Percentiles rank a stretch among this genome's conserved stretches.
Conservation (phyloP, 805 yeast genomes). For the Wickerhamiella bombiphila region DNA sequence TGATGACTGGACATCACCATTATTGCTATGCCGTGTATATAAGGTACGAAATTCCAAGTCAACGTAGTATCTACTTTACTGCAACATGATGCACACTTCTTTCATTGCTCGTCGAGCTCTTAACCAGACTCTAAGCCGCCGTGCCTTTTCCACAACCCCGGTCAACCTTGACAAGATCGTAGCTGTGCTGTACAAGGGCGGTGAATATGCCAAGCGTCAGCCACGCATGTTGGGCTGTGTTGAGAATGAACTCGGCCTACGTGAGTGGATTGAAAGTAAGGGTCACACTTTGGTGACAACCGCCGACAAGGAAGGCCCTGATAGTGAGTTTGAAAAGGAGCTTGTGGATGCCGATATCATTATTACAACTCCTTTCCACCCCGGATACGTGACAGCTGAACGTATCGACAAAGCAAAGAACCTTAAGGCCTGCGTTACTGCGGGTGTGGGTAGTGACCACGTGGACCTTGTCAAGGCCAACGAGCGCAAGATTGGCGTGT, state of each 20-base stretch:
- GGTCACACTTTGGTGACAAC: constrained; percentile 60
- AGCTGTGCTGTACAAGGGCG: constrained; percentile 10
- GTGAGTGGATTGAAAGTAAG: constrained; percentile 43
- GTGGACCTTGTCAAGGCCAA: constrained; percentile 57
- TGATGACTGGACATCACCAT: too few relatives aligned
- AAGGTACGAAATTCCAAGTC: too few relatives aligned
- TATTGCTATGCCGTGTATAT: too few relatives aligned
- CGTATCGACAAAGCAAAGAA: constrained; percentile 57
- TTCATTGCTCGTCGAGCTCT: too few relatives aligned
- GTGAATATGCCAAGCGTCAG: constrained; percentile 9
- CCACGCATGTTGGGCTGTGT: constrained; percentile 42
- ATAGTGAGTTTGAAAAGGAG: constrained; percentile 45
- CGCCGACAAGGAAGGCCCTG: constrained; percentile 49
- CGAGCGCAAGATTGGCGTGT: constrained; percentile 47
- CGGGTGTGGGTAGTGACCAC: constrained; percentile 80
- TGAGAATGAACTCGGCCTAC: constrained; percentile 63
- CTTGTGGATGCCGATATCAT: constrained; percentile 60
- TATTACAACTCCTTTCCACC: constrained; percentile 74
- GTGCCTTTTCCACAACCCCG: constrained; percentile 5
- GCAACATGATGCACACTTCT: too few relatives aligned
- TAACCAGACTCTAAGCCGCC: too few relatives aligned
- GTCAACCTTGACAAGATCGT: constrained; percentile 5
- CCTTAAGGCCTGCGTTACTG: constrained; percentile 56
- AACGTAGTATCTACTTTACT: too few relatives aligned
- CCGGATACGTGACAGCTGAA: constrained; percentile 56